Conservation (phyloP, 78 protist genomes). For the Dictyostelium firmibasis region DNA sequence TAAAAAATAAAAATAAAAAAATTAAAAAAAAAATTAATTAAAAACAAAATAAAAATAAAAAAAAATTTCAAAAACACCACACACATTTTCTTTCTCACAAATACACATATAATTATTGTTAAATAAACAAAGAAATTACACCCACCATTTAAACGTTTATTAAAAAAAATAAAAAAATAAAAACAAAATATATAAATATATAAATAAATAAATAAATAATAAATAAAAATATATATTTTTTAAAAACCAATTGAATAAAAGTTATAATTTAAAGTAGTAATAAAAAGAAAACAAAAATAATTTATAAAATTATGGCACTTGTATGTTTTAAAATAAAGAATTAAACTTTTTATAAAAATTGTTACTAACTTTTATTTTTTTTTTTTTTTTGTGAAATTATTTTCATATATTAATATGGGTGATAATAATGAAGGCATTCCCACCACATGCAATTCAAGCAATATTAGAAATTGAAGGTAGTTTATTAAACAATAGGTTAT, state of each 20-base stretch:
- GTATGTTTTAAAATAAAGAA: constrained; percentile 1
- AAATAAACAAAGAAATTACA: too few species aligned
- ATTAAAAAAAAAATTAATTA: too few species aligned
- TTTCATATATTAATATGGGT: too few species aligned
- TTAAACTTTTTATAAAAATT: not conserved
- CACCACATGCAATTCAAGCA: constrained; percentile 79
- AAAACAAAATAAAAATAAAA: too few species aligned
- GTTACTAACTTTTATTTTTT: not conserved
- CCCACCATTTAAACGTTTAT: not conserved
- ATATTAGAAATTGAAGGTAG: constrained; percentile 44
- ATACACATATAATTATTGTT: not conserved
- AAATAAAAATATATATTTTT: not conserved
- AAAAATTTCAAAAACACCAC: not conserved
- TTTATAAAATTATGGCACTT: constrained; percentile 3
- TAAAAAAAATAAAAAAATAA: not conserved
- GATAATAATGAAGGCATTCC: constrained; percentile 48
- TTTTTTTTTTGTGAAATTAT: not conserved
- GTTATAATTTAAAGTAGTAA: not conserved
- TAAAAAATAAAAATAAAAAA: too few species aligned
- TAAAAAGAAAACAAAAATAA: not conserved
- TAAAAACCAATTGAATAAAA: not conserved
- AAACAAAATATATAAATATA: not conserved
- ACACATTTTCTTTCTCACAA: not conserved
- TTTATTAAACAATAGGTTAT: not conserved
- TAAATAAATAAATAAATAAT: too few species aligned